Base-by-base conservation (phyloP, 2,329 filamentous ascomycete species). In the Xylaria polymorpha region DNA sequence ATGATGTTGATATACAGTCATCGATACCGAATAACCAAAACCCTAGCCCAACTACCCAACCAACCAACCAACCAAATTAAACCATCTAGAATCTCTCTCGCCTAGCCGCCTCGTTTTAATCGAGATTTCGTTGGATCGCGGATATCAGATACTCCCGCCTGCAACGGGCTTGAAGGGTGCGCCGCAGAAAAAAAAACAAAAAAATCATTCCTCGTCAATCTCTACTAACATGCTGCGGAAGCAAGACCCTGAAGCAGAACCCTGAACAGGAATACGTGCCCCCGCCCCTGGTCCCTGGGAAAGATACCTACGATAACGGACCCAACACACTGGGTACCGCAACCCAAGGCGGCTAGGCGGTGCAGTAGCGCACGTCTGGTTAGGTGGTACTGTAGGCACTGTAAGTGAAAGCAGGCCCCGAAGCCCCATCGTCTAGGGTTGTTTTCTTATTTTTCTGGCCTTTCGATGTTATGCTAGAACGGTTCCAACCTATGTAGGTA, bases 281-380 rank as follows among this genome's bases (percentile, higher is more conserved):
- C 56, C 14, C 56, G 50, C 43, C 55, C 57, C 41, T 43, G 18
- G 51, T 41, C 43, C 43, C 7, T 22, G 10, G 10, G 44, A 48
- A 18, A 22, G 22, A 57, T 44, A 18, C 41, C 18, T 39, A 44
- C 14, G 60, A 35, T 44, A 64, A 46, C 50, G 51, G 46, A 58
- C 67, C 67, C 67, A 64, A 35, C 64, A 18, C 56, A 46, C 43
- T 51, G 67, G 67, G 56, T 66, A 57, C 41, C 29, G 50, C 39
- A 55, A 44, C 51, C 57, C 57, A 55, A 43, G 41, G 12, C 39
- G 29, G 61, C 48, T 59, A 68, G 35, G 37, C 20, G 37, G 35
- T 58, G 55, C 55, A 58, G 55, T 58, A 58, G 55, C 55, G 55
- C 55, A 43, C n/a, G 55, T 37, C 55, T 43, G 20, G 8, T 29